Base-by-base conservation (phyloP, 805 yeast genomes). In the Nakazawaea siamensis region DNA sequence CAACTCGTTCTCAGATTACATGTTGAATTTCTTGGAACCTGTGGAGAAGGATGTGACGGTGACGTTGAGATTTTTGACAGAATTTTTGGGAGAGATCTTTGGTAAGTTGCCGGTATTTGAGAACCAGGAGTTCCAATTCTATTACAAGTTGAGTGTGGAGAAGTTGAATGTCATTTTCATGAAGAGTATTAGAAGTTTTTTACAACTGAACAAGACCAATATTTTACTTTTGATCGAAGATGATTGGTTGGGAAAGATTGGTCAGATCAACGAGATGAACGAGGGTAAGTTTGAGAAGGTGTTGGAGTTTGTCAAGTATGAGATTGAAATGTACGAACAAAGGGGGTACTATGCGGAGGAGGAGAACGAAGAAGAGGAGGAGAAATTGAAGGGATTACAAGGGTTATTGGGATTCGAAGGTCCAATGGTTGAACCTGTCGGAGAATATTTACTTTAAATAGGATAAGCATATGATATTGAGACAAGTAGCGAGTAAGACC, bases 1-100 rank as follows among this genome's bases (percentile, higher is more conserved):
- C 40, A 64, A 67, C 42, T 75, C 84, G 16, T 60, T 86, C 35
- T 73, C 82, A 13, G 95, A 85, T 54, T 84, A 79, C 51, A 76
- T 83, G 4, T 61, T 80, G 39, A 73, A 71, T 46, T 80, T 78
- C 46, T 59, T 85, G 41, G 87, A 92, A 15, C 90, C 90, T 2
- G 65, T 71, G 34, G 85, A 79, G 48, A 42, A 61, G 17, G 73
- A 73, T 46, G 57, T 72, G 13, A 52, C 68, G 18, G 63, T 63
- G 31, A 68, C 85, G 2, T 61, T 86, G 31, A 67, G 63, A 32
- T 82, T 81, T 47, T 64, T 85, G 33, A 76, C 77, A 50, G 68
- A 64, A 35, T 55, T 57, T 27, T 70, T 84, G 32, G 71, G 85
- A 1, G 55, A 59, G 30, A 57, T 80, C 34, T 64, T 84, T 35